Evolutionary conservation across 306 rosid species (phyloP), one percentile per base, ranked within the genome.

Genomic region (Glycine latifolia): DNA sequence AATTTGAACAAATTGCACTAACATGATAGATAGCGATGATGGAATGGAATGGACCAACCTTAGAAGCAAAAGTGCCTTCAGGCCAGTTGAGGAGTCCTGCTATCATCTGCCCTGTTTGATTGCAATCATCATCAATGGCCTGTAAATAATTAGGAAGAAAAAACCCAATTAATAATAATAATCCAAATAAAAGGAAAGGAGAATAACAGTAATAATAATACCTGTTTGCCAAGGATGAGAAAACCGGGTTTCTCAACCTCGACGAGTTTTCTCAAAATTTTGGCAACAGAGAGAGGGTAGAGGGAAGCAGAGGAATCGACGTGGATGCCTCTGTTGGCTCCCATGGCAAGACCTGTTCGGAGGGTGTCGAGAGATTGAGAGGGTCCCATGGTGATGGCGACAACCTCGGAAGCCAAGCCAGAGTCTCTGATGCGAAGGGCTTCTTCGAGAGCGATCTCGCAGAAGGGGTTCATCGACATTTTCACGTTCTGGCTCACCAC

Each of bases 71-170:
- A 67, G 99, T 96, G 66, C 94, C 99, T 67, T 91, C 97, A 72
- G 98, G 96, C 99, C 98, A 96, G 86, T 92, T 91, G 80, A 96
- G 89, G 41, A 93, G 94, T 74, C 98, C 99, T 48, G 97, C 98
- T 5, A 91, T 68, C 97, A 96, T 96, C 87, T 96, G 97, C 70
- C 99, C 99, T 5, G 97, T 94, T 84, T 96, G 98, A 87, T 96
- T 93, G 91, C 99, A 96, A 86, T 92, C 99, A 85, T 96, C 99
- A 80, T 96, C 98, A 73, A 93, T 96, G 72, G 99, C 99, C 98
- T 26, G 31, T 26, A 26, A 26, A 26, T 26, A 26, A 26, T 26
- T 26, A 26, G 1, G 31, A 26, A 26, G 31, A 26, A 26, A 26
- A 26, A 0, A 26, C 31, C 1, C 1, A 26, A 1, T 26, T 1